Conservation (phyloP, 2,329 filamentous ascomycete genomes). For the Ophiosphaerella narmari region DNA sequence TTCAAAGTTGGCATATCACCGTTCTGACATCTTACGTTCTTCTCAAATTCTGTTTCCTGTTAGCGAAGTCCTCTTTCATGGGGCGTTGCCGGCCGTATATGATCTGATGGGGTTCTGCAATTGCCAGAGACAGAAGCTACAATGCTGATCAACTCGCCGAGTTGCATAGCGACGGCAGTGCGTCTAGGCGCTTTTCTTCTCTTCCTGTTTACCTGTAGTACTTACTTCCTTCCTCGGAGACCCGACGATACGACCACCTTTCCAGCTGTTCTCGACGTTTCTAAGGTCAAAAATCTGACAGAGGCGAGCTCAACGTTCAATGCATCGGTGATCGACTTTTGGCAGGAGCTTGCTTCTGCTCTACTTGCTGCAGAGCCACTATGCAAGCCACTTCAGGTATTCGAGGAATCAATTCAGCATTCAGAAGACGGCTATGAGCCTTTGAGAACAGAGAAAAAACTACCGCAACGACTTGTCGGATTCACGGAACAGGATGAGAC, state of each 20-base stretch:
- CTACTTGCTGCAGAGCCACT: slow-evolving; percentile 19
- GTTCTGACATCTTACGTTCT: neutral
- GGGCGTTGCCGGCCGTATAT: neutral
- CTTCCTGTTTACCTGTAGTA: slow-evolving; percentile 13
- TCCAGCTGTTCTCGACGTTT: neutral
- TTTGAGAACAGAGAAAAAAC: slow-evolving; percentile 10
- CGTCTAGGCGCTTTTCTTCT: slow-evolving; percentile 15
- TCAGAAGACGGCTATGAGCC: slow-evolving; percentile 14
- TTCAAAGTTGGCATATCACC: neutral
- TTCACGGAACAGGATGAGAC: slow-evolving; percentile 25
- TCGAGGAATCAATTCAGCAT: slow-evolving; percentile 7
- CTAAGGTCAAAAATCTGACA: slow-evolving; percentile 12
- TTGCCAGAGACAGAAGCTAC: slow-evolving; percentile 3
- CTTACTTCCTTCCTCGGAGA: slow-evolving; percentile 14
- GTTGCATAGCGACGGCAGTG: slow-evolving; percentile 12
- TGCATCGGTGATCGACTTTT: slow-evolving; percentile 14
- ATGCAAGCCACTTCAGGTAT: slow-evolving; percentile 14
- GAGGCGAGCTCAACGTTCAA: slow-evolving; percentile 18
- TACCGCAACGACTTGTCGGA: slow-evolving; percentile 14
- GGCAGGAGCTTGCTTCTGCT: slow-evolving; percentile 18
- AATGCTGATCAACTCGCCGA: slow-evolving; percentile 19
- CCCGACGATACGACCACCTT: slow-evolving; percentile 3
- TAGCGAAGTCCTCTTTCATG: neutral
- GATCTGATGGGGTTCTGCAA: slow-evolving; percentile 2
- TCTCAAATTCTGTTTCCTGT: neutral